Evolutionary conservation across 352 stramenopile species (phyloP), one percentile per base, ranked within the genome.

Genomic region (Phytophthora europaea): DNA sequence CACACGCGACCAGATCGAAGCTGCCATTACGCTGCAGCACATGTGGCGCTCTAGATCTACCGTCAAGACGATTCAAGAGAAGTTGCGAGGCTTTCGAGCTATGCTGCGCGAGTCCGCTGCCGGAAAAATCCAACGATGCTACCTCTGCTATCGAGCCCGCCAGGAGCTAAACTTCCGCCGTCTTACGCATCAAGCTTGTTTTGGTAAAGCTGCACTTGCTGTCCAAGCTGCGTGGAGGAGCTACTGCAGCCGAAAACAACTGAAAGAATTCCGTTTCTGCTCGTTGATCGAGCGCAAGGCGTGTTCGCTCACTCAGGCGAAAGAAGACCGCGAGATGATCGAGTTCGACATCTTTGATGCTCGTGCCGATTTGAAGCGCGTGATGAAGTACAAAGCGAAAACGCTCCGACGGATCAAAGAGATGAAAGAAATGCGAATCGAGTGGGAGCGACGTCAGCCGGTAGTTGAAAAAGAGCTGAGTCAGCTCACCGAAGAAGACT

Each of bases 351-450:
- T 91, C 20, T 66, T 89, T 3, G 88, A 96, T 50, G 81, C 85
- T 0, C 80, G 80, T 4, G 60, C 59, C 3, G 87, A 94, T 67
- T 64, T 93, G 2, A 91, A 91, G 57, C 84, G 84, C 2, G 60
- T 93, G n/a, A 80, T 90, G 66, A 89, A 89, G 68, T 91, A 92
- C 77, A 91, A 92, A 62, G 83, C 83, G 36, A 94, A 94, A 74
- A 76, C 84, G 13, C 65, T 94, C 4, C 77, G 84, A 7, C 84
- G 87, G 8, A 86, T 93, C 48, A 88, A 90, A 47, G 87, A 96
- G 69, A 70, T 96, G 23, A 93, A 93, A 59, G 79, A 81, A 2
- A 94, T 93, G 82, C 83, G 82, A 12, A 76, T 94, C 55, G 85
- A 94, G n/a, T 96, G 89, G 87, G 87, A 96, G 65, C 78, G 86